These are phyloP conservation scores for Lachnellula cervina DNA, from an alignment of 2,329 filamentous ascomycete genomes.

Conservation along the genomic window DNA sequence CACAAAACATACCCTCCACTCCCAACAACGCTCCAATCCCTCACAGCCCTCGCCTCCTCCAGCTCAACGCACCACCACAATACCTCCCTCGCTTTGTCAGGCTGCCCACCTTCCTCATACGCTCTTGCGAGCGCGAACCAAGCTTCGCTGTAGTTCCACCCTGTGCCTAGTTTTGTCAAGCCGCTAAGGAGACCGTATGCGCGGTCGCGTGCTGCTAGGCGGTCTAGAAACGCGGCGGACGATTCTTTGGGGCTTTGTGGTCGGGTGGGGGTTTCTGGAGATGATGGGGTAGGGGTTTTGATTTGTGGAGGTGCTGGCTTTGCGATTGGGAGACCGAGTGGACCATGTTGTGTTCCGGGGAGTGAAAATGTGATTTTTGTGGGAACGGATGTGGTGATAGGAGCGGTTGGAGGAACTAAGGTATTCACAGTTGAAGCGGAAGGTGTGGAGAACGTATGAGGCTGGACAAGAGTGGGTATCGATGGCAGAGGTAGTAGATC, in stretches of 20 bases:
- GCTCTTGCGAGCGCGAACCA: conserved; percentile 86
- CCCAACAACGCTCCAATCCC: conserved; percentile 70
- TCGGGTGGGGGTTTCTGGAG: conserved; percentile 5
- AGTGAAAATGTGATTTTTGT: conserved; percentile 7
- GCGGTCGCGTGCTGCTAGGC: conserved; percentile 83
- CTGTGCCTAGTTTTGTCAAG: conserved; percentile 76
- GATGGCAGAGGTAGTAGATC: conserved; percentile 56
- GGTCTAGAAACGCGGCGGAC: conserved; percentile 44
- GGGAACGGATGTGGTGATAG: conserved; percentile 14
- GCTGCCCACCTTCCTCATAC: conserved; percentile 80
- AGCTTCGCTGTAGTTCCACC: conserved; percentile 90
- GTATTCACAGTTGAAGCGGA: conserved; percentile 25
- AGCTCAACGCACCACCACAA: conserved; percentile 98
- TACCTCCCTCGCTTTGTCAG: conserved; percentile 84
- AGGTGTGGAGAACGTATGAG: conserved; percentile 19
- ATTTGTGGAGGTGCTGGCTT: conserved; percentile 27
- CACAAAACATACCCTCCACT: conserved; percentile 45
- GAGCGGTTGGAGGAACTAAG: conserved; percentile 7
- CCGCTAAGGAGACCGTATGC: conserved; percentile 78
- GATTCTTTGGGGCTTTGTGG: conserved; percentile 18
- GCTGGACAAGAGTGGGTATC: conserved; percentile 31
- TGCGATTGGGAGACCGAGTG: conserved; percentile 23
- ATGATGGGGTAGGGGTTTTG: conserved; percentile 23
- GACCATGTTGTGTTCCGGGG: conserved; percentile 25
- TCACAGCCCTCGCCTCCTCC: conserved; percentile 76